Evolutionary conservation across 257 asterid species (phyloP).

Genomic region (Nicotiana paniculata): DNA sequence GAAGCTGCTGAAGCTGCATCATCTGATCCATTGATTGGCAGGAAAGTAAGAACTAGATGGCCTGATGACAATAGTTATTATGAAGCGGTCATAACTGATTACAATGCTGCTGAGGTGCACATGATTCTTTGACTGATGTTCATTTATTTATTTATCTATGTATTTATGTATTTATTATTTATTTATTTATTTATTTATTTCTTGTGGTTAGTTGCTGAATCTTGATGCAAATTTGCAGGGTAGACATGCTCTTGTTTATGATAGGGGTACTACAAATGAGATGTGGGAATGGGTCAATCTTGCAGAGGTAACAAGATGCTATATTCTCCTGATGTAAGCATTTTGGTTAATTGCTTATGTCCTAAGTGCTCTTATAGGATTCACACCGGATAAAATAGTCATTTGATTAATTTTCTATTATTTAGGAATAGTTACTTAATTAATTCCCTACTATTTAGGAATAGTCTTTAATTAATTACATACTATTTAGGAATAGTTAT

Average conservation of each 20-base stretch:
- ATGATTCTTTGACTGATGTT: not conserved
- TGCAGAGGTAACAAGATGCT: conserved; percentile 41
- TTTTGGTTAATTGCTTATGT: too few relatives aligned
- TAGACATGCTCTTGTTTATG: conserved; percentile 67
- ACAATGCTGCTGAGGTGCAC: conserved; percentile 55
- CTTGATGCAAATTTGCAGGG: conserved; percentile 38
- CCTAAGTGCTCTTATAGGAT: too few relatives aligned
- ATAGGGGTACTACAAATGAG: conserved; percentile 44
- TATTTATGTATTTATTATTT: not conserved
- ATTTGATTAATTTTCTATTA: too few relatives aligned
- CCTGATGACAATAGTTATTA: conserved; percentile 93
- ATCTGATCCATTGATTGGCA: conserved; percentile 60
- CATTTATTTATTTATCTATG: too few relatives aligned
- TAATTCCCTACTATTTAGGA: too few relatives aligned
- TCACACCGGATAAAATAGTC: too few relatives aligned
- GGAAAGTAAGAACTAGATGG: conserved; percentile 88
- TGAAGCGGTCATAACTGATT: conserved; percentile 79
- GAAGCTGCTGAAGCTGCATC: conserved; percentile 38
- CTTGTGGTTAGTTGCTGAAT: conserved; percentile 17
- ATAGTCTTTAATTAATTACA: too few relatives aligned
- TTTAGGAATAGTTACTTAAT: too few relatives aligned
- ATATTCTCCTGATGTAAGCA: conserved; percentile 3
- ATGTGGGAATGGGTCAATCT: conserved; percentile 74
- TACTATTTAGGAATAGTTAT: too few relatives aligned
- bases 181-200: not conserved